Percentiles rank a stretch among this genome's conserved stretches.
Evolutionary conservation across 2,329 filamentous ascomycete genomes (phyloP).

Genomic region (Xylariaceae sp.): DNA sequence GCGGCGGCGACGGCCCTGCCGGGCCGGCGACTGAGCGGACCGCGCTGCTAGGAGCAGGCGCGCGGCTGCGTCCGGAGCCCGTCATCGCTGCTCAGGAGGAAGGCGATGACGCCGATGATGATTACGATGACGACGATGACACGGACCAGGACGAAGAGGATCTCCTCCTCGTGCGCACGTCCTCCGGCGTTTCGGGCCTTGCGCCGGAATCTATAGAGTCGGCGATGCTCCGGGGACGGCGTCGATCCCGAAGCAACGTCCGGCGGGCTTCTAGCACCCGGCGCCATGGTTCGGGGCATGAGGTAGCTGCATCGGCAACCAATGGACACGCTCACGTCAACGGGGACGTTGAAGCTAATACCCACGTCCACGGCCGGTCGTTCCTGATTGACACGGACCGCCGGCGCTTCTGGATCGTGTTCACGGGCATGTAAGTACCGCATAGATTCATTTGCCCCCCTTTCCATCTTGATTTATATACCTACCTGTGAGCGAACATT

Average conservation of each 20-base stretch:
- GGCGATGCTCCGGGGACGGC: constrained; percentile 43
- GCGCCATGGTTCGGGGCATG: not conserved
- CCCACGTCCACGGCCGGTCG: constrained; percentile 3
- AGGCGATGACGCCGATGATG: constrained; percentile 12
- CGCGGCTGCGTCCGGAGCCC: not conserved
- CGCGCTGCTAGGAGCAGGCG: constrained; percentile 9
- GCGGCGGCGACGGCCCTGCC: constrained; percentile 1
- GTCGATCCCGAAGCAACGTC: constrained; percentile 32
- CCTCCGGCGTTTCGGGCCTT: constrained; percentile 41
- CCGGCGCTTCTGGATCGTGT: constrained; percentile 64
- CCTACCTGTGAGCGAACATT: too few relatives aligned
- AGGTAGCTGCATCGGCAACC: not conserved
- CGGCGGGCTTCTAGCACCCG: constrained; percentile 7
- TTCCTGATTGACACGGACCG: constrained; percentile 52
- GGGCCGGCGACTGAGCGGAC: constrained; percentile 16
- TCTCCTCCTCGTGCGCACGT: constrained; percentile 45
- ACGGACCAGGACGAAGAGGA: constrained; percentile 39
- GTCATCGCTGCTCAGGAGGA: constrained; percentile 11
- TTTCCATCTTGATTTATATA: too few relatives aligned
- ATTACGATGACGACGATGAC: constrained; percentile 1
- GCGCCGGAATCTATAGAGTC: constrained; percentile 47
- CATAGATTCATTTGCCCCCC: too few relatives aligned
- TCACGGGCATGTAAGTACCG: constrained; percentile 52
- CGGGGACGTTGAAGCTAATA: constrained; percentile 3
- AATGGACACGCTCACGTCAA: constrained; percentile 5